Evolutionary conservation across 352 stramenopile species (phyloP), one percentile per base, ranked within the genome.

Genomic region (Phytophthora fragariaefolia): DNA sequence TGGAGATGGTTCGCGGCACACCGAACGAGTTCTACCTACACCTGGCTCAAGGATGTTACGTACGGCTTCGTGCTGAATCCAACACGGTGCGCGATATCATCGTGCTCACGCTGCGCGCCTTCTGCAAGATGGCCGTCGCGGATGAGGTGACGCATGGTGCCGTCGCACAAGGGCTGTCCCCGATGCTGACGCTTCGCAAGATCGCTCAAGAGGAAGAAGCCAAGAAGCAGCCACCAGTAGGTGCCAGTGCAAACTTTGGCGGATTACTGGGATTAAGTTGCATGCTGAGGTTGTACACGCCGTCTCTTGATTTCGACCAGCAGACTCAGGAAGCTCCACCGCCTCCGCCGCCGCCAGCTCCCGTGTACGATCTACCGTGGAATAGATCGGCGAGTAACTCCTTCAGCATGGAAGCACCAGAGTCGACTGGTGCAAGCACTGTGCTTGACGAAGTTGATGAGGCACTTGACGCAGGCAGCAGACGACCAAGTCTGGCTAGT

Each of bases 11-110:
- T 42, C 73, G 68, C 9, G 70, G 61, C 34, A 80, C 71, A 10
- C 70, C 87, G 3, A 91, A 88, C 55, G 85, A 91, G 54, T 90
- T 95, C 50, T 82, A 76, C 58, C 64, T 95, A 17, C 74, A 80
- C 50, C 56, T 93, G 46, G 74, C 74, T 4, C 56, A 83, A 54
- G 74, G 86, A 42, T 87, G 74, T 47, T 91, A 80, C 42, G 75
- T 93, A 20, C 80, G 83, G 15, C 72, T 95, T n/a, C 81, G 83
- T 17, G 87, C 82, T 23, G 87, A 90, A 59, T 91, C 82, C 7
- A 88, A 93, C 47, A 74, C 82, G 28, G 77, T 87, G 23, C 85
- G 87, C 9, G 87, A 95, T 66, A 90, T 93, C 48, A 90, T 95
- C 65, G 80, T 89, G n/a, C 80, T 95, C 27, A 92, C 86, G 20